Evolutionary conservation across 192 early-diverging fungal species (phyloP).

Genomic region (Backusella tarrabulga): DNA sequence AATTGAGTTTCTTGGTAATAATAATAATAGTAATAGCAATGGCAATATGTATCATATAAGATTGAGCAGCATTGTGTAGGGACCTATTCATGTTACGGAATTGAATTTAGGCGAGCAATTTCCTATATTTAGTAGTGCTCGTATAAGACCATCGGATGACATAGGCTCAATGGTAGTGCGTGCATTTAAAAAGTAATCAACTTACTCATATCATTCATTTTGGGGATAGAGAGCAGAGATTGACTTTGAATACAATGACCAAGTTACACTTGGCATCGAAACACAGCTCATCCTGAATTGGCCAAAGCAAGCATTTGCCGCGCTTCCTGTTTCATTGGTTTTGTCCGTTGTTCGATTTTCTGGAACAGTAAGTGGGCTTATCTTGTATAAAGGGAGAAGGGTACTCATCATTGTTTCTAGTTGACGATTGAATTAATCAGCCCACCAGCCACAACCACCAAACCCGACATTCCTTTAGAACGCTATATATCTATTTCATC

Average conservation of each 20-base stretch:
- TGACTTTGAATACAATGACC: constrained; percentile 86
- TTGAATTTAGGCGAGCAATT: constrained; percentile 59
- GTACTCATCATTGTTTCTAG: constrained; percentile 30
- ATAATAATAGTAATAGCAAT: too few species aligned
- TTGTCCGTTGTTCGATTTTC: constrained; percentile 87
- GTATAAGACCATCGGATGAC: constrained; percentile 52
- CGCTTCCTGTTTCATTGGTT: constrained; percentile 86
- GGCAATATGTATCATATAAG: background rate
- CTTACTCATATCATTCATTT: background rate
- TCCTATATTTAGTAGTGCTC: constrained; percentile 54
- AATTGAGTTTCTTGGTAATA: constrained; percentile 66
- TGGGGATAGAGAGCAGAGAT: constrained; percentile 65
- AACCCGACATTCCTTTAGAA: constrained; percentile 35
- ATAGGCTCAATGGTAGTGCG: constrained; percentile 46
- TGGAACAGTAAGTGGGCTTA: constrained; percentile 67
- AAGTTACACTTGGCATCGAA: constrained; percentile 91
- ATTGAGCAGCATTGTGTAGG: constrained; percentile 27
- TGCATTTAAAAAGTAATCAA: background rate
- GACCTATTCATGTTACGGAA: constrained; percentile 56
- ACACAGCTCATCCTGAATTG: constrained; percentile 94
- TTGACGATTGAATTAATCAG: constrained; percentile 45
- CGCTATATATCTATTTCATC: constrained; percentile 54
- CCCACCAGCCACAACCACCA: constrained; percentile 28
- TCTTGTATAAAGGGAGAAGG: background rate
- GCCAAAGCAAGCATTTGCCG: constrained; percentile 87